Conservation (phyloP, 208 protist genomes). For the Acanthamoeba lenticulata region DNA sequence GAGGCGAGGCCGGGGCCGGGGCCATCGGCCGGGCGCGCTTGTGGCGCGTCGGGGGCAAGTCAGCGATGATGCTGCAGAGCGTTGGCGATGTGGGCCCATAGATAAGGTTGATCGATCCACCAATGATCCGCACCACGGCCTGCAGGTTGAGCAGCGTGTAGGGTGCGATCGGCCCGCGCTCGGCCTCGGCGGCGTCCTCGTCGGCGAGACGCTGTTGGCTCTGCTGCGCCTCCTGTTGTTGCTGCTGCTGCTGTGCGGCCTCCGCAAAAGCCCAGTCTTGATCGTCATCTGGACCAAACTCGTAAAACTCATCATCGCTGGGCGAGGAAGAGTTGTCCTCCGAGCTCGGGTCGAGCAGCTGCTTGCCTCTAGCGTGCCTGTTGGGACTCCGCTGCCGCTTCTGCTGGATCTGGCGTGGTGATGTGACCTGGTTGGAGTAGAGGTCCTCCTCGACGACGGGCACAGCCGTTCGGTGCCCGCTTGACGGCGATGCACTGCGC, state of each 20-base stretch:
- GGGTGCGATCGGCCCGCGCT: background rate
- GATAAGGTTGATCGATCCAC: slow-evolving; percentile 37
- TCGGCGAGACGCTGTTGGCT: too few relatives aligned
- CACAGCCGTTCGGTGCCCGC: background rate
- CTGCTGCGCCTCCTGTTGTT: background rate
- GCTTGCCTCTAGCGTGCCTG: background rate
- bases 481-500: background rate
- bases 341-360: background rate
- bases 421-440: slow-evolving; percentile 48
- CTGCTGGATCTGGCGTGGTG: too few relatives aligned
- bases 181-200: background rate
- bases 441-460: background rate
- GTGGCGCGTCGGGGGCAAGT: background rate
- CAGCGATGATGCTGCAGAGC: background rate
- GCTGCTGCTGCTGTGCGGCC: too few relatives aligned
- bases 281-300: slow-evolving; percentile 45
- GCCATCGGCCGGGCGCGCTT: background rate
- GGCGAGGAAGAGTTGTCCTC: background rate
- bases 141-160: slow-evolving; percentile 11
- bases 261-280: background rate
- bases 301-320: slow-evolving; percentile 36
- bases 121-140: background rate
- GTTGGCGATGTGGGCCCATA: slow-evolving; percentile 3
- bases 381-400: background rate
- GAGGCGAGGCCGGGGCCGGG: too few relatives aligned